Evolutionary conservation across 23 red algal genomes (phyloP).

Genomic region (Agarophyton chilense): DNA sequence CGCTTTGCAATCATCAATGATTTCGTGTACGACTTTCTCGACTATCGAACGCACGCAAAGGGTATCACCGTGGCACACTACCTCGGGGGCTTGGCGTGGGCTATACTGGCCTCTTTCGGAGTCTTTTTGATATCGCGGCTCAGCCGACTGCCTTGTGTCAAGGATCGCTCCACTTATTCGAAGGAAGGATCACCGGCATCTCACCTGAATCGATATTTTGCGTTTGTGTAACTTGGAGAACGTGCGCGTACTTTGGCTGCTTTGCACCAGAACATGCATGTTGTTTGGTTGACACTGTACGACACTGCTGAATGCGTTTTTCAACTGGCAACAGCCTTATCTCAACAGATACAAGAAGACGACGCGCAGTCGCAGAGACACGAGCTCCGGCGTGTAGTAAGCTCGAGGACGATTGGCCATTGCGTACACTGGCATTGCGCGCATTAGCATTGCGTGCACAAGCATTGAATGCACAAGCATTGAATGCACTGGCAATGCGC

Average conservation of each 20-base stretch:
- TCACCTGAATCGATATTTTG: conserved; percentile 26
- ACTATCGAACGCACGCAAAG: conserved; percentile 11
- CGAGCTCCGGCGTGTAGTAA: too few relatives aligned
- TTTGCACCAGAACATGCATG: too few relatives aligned
- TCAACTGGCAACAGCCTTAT: too few relatives aligned
- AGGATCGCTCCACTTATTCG: conserved; percentile 7
- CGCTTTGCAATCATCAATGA: conserved; percentile 35
- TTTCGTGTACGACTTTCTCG: conserved; percentile 57
- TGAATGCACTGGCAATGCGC: too few relatives aligned
- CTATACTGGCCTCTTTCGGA: conserved; percentile 27
- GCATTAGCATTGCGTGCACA: too few relatives aligned
- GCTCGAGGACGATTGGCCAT: too few relatives aligned
- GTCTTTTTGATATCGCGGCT: conserved; percentile 49
- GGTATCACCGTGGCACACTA: conserved; percentile 57
- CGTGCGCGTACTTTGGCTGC: background rate
- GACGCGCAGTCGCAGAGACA: too few relatives aligned
- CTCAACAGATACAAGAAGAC: too few relatives aligned
- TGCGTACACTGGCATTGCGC: too few relatives aligned
- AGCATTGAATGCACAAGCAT: too few relatives aligned
- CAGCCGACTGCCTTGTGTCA: conserved; percentile 26
- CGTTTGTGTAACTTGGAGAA: background rate
- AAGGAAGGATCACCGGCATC: conserved; percentile 25
- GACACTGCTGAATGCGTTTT: too few relatives aligned
- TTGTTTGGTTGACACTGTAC: too few relatives aligned
- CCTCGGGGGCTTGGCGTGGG: conserved; percentile 36